A percentile compares a stretch with the other conserved stretches of the same genome.
These are phyloP conservation scores for Tolypocladium ovalisporum DNA, from an alignment of 2,329 filamentous ascomycete genomes.

Conservation along the genomic window DNA sequence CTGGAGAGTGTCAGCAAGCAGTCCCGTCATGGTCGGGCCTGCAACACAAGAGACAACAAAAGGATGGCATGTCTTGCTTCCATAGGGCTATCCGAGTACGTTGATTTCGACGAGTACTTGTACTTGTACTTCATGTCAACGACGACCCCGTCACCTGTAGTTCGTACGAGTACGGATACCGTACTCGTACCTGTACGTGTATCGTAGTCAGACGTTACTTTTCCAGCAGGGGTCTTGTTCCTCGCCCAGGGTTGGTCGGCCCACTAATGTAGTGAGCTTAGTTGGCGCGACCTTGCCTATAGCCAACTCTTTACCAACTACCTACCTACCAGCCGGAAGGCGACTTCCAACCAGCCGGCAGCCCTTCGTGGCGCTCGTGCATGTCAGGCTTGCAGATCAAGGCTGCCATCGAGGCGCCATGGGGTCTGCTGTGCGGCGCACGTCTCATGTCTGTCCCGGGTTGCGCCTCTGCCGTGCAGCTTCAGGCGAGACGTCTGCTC, in stretches of 20 bases:
- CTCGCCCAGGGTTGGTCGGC: not conserved
- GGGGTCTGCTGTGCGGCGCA: not conserved
- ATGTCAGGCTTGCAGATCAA: too few species aligned
- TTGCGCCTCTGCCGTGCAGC: not conserved
- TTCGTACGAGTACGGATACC: too few species aligned
- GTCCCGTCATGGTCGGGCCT: too few species aligned
- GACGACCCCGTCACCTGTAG: too few species aligned
- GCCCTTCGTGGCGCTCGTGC: too few species aligned
- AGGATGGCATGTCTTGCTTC: not conserved
- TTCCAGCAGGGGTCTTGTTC: not conserved
- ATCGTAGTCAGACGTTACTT: not conserved
- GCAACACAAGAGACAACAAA: not conserved
- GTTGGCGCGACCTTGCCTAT: not conserved
- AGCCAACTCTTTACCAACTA: not conserved
- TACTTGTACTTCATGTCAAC: not conserved
- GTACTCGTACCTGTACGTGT: not conserved
- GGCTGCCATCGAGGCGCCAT: not conserved
- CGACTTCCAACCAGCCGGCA: not conserved
- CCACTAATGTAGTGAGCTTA: not conserved
- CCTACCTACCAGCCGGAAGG: not conserved
- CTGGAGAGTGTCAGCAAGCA: not conserved
- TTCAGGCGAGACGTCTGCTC: too few species aligned
- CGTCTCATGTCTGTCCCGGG: not conserved
- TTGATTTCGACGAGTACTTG: not conserved
- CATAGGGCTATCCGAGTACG: not conserved